A percentile compares a stretch with the other conserved stretches of the same genome.
Evolutionary conservation across 768 basidiomycete genomes (phyloP).

Genomic region (Mycena pura): DNA sequence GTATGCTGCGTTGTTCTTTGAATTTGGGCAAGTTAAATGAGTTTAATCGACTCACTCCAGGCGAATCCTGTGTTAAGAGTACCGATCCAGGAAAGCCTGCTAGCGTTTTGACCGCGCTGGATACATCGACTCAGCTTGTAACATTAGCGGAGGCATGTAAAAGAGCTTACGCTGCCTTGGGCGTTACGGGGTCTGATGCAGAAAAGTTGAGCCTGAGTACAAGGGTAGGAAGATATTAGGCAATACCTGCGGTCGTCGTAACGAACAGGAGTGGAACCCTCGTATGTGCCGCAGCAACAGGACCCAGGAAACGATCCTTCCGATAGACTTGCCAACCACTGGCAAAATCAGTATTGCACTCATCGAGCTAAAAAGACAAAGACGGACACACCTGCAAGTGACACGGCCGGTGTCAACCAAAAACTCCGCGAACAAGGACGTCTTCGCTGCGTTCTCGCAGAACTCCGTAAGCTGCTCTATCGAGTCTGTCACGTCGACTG

Average conservation of each 20-base stretch:
- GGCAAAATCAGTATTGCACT: background rate
- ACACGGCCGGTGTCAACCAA: constrained; percentile 13
- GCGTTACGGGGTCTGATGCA: constrained; percentile 13
- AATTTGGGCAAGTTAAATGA: too few species aligned
- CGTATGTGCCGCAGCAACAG: constrained; percentile 26
- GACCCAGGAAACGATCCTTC: constrained; percentile 14
- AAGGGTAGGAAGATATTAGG: background rate
- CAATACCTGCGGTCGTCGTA: constrained; percentile 33
- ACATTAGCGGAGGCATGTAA: background rate
- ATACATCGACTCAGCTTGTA: background rate
- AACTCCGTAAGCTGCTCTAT: constrained; percentile 18
- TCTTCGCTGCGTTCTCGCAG: constrained; percentile 12
- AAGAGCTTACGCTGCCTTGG: constrained; percentile 9
- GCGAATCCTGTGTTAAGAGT: constrained; percentile 12
- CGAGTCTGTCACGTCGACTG: constrained; percentile 20
- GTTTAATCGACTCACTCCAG: too few species aligned
- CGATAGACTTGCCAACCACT: constrained; percentile 24
- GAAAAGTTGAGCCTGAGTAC: background rate
- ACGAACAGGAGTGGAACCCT: constrained; percentile 33
- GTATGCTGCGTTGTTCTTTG: constrained; percentile 17
- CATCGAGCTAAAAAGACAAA: background rate
- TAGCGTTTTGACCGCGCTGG: constrained; percentile 16
- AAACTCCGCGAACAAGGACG: constrained; percentile 27
- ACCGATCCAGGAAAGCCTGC: constrained; percentile 19
- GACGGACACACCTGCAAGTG: constrained; percentile 2